Evolutionary conservation across 768 basidiomycete genomes (phyloP).

Genomic region (Naganishia vishniacii): DNA sequence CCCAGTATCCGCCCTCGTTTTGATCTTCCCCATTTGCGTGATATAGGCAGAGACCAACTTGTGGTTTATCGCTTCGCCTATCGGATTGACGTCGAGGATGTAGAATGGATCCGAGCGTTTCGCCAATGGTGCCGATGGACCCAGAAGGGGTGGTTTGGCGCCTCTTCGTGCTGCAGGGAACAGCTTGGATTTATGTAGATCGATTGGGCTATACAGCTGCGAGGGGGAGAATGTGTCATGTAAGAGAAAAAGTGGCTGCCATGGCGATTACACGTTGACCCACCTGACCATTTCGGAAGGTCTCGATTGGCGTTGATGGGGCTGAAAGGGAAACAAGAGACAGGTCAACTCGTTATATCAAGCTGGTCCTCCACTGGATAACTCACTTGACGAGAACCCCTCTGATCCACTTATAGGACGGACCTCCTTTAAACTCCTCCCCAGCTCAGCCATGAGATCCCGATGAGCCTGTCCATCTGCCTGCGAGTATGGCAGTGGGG

Average conservation of each 20-base stretch:
- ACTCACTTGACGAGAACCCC: neutral
- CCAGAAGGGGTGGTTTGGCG: constrained; percentile 53
- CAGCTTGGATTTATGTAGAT: constrained; percentile 14
- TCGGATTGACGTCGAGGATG: constrained; percentile 67
- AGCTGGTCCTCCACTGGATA: no score
- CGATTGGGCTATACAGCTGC: constrained; percentile 22
- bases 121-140: constrained; percentile 58
- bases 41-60: constrained; percentile 33
- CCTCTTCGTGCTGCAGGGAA: constrained; percentile 21
- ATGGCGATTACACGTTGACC: no score
- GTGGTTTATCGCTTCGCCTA: constrained; percentile 56
- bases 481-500: neutral
- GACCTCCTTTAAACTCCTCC: neutral
- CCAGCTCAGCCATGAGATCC: neutral
- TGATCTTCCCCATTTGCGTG: constrained; percentile 57
- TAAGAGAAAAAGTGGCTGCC: no score
- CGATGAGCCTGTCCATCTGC: neutral
- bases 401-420: neutral
- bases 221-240: neutral
- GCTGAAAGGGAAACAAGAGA: neutral
- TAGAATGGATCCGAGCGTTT: constrained; percentile 63
- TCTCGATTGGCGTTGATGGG: constrained; percentile 14
- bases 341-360: neutral
- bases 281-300: neutral
- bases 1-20: constrained; percentile 61